These are phyloP conservation scores for Zygosaccharomyces bisporus DNA, from an alignment of 805 yeast species.

Conservation along the genomic window DNA sequence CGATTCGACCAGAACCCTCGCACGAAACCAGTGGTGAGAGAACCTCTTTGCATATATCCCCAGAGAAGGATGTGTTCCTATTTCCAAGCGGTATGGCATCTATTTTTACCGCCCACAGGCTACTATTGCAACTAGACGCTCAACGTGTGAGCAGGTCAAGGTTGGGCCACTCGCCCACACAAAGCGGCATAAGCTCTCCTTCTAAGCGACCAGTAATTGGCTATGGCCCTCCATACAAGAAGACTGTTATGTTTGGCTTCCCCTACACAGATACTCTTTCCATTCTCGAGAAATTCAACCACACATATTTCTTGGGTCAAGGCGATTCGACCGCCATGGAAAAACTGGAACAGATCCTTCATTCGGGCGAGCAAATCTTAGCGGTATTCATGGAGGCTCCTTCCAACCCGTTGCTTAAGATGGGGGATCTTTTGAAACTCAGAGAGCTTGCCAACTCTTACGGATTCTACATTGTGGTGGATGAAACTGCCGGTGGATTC, in stretches of 20 bases:
- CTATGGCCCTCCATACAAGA: conserved; percentile 38
- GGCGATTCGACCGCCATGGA: conserved; percentile 67
- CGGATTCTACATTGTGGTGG: conserved; percentile 77
- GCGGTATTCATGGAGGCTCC: conserved; percentile 92
- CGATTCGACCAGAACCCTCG: conserved; percentile 32
- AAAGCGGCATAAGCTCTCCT: conserved; percentile 12
- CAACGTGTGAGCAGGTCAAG: conserved; percentile 34
- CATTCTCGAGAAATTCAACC: conserved; percentile 85
- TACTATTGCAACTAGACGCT: conserved; percentile 40
- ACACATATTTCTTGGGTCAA: conserved; percentile 77
- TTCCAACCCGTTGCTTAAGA: conserved; percentile 83
- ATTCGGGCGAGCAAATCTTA: conserved; percentile 61
- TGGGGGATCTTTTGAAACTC: conserved; percentile 71
- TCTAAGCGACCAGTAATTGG: conserved; percentile 17
- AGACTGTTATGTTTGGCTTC: conserved; percentile 91
- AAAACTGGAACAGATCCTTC: conserved; percentile 59
- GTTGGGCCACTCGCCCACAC: conserved; percentile 14
- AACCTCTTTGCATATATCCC: conserved; percentile 19
- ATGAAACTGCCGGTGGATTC: conserved; percentile 93
- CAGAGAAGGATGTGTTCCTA: conserved; percentile 69
- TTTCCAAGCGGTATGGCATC: conserved; percentile 93
- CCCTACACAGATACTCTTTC: conserved; percentile 93
- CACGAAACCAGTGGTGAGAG: conserved; percentile 12
- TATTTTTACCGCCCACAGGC: conserved; percentile 75
- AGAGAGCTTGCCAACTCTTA: conserved; percentile 62